Conservation (phyloP, 306 rosid species). For the Citrullus amarus region DNA sequence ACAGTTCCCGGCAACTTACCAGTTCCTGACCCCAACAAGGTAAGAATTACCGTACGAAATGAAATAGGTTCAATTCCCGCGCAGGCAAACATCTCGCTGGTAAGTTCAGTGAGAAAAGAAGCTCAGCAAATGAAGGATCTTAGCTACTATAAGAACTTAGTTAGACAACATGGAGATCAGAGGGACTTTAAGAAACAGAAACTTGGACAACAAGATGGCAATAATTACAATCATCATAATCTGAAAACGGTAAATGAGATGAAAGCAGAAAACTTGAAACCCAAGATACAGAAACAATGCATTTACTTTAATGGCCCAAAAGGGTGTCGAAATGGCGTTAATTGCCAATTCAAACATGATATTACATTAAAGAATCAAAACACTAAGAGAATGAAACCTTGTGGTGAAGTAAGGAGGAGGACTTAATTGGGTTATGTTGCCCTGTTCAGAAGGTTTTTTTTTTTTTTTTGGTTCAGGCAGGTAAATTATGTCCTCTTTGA, state of each 20-base stretch:
- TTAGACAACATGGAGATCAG: conserved; percentile 33
- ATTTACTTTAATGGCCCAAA: conserved; percentile 39
- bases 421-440: neutral
- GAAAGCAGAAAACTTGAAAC: conserved; percentile 27
- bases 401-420: conserved; percentile 22
- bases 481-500: neutral
- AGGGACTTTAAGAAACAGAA: conserved; percentile 21
- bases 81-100: conserved; percentile 8
- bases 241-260: conserved; percentile 21
- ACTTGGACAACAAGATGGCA: conserved; percentile 27
- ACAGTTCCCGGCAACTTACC: conserved; percentile 9
- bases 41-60: conserved; percentile 8
- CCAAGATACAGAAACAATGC: conserved; percentile 47
- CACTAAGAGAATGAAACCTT: conserved; percentile 44
- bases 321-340: conserved; percentile 59
- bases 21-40: conserved; percentile 6
- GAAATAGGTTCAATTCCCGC: conserved; percentile 10
- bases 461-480: neutral
- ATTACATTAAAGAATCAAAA: conserved; percentile 14
- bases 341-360: conserved; percentile 51
- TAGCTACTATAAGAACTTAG: conserved; percentile 53
- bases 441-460: neutral
- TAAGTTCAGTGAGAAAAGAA: conserved; percentile 5
- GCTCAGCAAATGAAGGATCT: conserved; percentile 31
- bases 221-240: conserved; percentile 24